These are phyloP conservation scores for Aspergillus udagawae DNA, from an alignment of 2,329 filamentous ascomycete genomes.

Conservation along the genomic window DNA sequence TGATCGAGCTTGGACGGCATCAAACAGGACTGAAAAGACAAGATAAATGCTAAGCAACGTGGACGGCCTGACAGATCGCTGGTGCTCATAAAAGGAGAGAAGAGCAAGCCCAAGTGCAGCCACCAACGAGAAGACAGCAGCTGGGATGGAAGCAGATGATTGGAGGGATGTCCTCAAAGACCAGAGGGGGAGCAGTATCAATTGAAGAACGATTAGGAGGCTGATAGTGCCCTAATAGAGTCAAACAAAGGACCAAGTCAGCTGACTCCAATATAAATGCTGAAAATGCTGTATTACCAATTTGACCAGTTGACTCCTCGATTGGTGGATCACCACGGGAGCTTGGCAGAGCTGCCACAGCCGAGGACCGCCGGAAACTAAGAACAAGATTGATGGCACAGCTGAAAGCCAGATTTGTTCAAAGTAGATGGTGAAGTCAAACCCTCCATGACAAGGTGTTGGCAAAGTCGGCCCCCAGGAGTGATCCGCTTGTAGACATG, in stretches of 20 bases:
- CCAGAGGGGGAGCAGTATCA: background rate
- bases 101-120: background rate
- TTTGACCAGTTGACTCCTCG: background rate
- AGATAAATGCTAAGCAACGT: conserved; percentile 36
- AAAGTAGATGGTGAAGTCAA: background rate
- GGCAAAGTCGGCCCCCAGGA: background rate
- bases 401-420: background rate
- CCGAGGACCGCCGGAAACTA: background rate
- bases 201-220: background rate
- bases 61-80: conserved; percentile 22
- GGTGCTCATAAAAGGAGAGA: conserved; percentile 14
- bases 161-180: background rate
- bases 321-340: background rate
- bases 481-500: background rate
- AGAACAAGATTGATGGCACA: background rate
- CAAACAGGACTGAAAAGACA: conserved; percentile 38
- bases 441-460: background rate
- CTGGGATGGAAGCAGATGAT: background rate
- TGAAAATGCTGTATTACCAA: background rate
- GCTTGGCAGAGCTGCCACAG: background rate
- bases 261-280: background rate
- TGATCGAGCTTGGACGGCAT: conserved; percentile 40
- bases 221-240: background rate
- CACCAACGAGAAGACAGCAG: background rate
- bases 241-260: background rate